These are phyloP conservation scores for Xylaria sp. DNA, from an alignment of 495 filamentous ascomycete species.

Conservation along the genomic window DNA sequence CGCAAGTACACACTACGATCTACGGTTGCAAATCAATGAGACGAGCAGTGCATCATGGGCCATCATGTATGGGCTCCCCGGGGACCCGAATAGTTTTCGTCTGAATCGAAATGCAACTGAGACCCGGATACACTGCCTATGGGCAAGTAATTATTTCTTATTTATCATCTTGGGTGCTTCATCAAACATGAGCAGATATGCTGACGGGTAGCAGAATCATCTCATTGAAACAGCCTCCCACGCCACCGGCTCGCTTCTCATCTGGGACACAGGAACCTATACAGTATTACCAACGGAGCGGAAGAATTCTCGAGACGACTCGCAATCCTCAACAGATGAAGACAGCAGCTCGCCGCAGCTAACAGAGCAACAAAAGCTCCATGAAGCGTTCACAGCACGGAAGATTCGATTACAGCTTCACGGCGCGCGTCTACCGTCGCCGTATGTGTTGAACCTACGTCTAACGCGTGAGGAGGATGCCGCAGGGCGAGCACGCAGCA, in stretches of 20 bases:
- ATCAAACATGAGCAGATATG: neutral
- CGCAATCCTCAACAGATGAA: constrained; percentile 54
- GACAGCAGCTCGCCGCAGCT: constrained; percentile 41
- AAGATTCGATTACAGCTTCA: constrained; percentile 68
- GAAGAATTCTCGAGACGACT: constrained; percentile 30
- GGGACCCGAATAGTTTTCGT: constrained; percentile 64
- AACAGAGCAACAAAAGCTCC: constrained; percentile 62
- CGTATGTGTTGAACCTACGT: constrained; percentile 66
- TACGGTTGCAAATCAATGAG: constrained; percentile 70
- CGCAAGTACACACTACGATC: constrained; percentile 69
- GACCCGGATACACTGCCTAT: constrained; percentile 70
- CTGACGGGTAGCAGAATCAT: constrained; percentile 60
- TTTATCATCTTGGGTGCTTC: neutral
- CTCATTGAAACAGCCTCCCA: constrained; percentile 68
- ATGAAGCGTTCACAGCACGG: constrained; percentile 61
- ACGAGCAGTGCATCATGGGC: constrained; percentile 69
- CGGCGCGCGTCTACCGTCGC: constrained; percentile 61
- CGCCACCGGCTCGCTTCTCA: constrained; percentile 67
- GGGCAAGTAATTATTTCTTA: constrained; percentile 53
- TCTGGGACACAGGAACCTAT: constrained; percentile 77
- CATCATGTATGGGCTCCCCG: constrained; percentile 71
- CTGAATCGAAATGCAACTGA: constrained; percentile 69
- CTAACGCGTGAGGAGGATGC: constrained; percentile 57
- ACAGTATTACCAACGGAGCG: constrained; percentile 51
- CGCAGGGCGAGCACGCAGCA: constrained; percentile 39